Evolutionary conservation across 2,329 filamentous ascomycete genomes (phyloP).

Genomic region (Myriosclerotinia duriaeana): DNA sequence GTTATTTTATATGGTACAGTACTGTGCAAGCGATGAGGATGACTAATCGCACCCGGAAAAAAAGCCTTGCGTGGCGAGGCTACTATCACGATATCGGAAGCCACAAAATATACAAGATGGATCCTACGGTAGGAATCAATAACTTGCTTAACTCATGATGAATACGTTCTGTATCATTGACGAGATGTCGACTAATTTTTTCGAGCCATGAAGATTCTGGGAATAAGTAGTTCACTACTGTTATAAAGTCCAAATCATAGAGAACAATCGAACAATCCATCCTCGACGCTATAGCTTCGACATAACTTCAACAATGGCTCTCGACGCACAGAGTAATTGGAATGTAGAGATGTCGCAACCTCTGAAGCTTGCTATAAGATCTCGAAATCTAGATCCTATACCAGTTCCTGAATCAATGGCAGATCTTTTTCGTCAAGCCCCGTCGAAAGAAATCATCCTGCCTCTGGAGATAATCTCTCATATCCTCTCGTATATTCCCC

Average conservation of each 20-base stretch:
- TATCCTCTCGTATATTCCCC: constrained; percentile 39
- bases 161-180: background rate
- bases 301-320: constrained; percentile 30
- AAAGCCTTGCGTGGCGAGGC: constrained; percentile 4
- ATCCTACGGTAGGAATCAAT: background rate
- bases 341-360: constrained; percentile 39
- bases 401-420: background rate
- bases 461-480: constrained; percentile 40
- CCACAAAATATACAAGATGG: background rate
- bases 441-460: constrained; percentile 34
- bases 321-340: constrained; percentile 40
- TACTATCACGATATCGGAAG: background rate
- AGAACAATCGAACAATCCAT: background rate
- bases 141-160: background rate
- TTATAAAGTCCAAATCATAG: background rate
- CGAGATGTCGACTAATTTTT: background rate
- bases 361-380: constrained; percentile 27
- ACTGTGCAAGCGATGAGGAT: too few relatives aligned
- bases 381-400: background rate
- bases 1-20: too few relatives aligned
- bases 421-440: constrained; percentile 11
- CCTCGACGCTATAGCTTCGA: background rate
- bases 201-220: background rate
- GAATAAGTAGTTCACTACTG: background rate
- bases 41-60: too few relatives aligned